phyloP scores from a whole-genome alignment of 805 yeast species.

The Pichia californica region DNA sequence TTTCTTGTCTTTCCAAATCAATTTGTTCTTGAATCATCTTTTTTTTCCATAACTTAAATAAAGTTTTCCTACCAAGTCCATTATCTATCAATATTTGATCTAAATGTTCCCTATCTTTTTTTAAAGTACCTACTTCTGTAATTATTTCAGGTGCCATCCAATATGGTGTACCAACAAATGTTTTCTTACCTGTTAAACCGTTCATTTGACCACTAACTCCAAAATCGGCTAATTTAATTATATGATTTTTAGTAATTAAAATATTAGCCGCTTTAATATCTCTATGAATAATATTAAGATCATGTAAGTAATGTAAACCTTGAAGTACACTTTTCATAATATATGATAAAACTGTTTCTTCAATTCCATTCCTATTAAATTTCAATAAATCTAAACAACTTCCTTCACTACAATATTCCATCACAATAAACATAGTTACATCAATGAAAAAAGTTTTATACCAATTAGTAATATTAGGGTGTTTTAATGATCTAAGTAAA shows the following conservation, averaged over 20 bases:
- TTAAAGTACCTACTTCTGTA: constrained; percentile 12
- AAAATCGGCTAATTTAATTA: constrained; percentile 87
- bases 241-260: constrained; percentile 60
- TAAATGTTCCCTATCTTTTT: constrained; percentile 6
- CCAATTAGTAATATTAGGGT: constrained; percentile 63
- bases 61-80: constrained; percentile 7
- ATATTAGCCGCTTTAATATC: constrained; percentile 94
- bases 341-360: constrained; percentile 54
- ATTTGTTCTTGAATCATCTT: neutral
- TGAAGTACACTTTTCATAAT: constrained; percentile 56
- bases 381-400: constrained; percentile 74
- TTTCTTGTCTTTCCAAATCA: no score
- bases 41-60: constrained; percentile 12
- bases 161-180: constrained; percentile 57
- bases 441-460: constrained; percentile 58
- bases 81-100: constrained; percentile 7
- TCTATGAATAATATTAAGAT: constrained; percentile 75
- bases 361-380: constrained; percentile 40
- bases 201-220: constrained; percentile 84
- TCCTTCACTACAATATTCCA: constrained; percentile 97
- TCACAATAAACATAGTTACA: constrained; percentile 74
- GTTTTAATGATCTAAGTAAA: constrained; percentile 58
- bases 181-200: constrained; percentile 43
- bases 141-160: constrained; percentile 98
- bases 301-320: constrained; percentile 72